These are phyloP conservation scores for Aspergillus glaucus DNA, from an alignment of 2,329 filamentous ascomycete species.

Conservation along the genomic window DNA sequence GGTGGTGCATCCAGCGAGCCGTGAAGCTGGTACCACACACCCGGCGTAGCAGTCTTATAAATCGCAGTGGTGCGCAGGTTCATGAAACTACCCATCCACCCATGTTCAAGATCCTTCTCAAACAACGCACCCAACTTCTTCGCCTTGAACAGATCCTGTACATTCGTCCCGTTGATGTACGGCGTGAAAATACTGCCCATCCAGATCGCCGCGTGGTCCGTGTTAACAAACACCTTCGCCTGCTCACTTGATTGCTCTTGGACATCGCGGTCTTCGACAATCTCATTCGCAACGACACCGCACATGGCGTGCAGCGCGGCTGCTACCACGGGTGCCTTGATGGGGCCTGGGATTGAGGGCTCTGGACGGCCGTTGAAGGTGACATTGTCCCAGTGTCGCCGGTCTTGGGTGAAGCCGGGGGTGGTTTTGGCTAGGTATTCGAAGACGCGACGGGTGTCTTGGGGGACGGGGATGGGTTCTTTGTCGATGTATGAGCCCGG, in stretches of 20 bases:
- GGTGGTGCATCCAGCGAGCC: constrained; percentile 40
- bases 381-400: constrained; percentile 18
- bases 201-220: constrained; percentile 40
- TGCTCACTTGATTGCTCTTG: constrained; percentile 1
- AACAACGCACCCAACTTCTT: constrained; percentile 21
- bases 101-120: constrained; percentile 31
- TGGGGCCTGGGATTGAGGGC: constrained; percentile 35
- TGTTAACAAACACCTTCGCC: constrained; percentile 34
- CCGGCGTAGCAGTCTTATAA: constrained; percentile 40
- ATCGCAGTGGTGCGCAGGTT: constrained; percentile 37
- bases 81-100: constrained; percentile 24
- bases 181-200: constrained; percentile 33
- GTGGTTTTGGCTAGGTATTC: constrained; percentile 28
- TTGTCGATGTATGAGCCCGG: constrained; percentile 6
- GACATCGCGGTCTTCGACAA: constrained; percentile 17
- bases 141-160: constrained; percentile 19
- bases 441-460: constrained; percentile 30
- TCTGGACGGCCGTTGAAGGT: constrained; percentile 30
- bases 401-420: constrained; percentile 32
- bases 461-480: constrained; percentile 2
- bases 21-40: constrained; percentile 44
- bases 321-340: constrained; percentile 33
- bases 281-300: constrained; percentile 32
- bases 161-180: constrained; percentile 28
- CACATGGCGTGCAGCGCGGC: constrained; percentile 37